A percentile compares a stretch with the other conserved stretches of the same genome.
phyloP scores from a whole-genome alignment of 768 basidiomycete species.

The Pulveroboletus frians region DNA sequence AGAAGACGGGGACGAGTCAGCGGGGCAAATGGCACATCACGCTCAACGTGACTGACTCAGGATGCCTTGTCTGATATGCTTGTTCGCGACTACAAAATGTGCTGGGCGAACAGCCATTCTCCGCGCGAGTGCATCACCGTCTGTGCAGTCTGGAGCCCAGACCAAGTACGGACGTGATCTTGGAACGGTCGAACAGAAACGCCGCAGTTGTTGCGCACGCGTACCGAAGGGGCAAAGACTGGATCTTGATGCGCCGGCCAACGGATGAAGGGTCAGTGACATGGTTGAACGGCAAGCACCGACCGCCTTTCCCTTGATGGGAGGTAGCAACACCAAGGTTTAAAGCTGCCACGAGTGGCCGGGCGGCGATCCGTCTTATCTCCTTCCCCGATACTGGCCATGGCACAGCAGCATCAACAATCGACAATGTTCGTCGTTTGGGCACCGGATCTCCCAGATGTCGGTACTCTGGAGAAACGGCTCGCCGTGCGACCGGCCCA shows the following conservation, averaged over 20 bases:
- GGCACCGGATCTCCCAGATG: constrained; percentile 60
- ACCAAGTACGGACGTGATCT: constrained; percentile 35
- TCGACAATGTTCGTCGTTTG: constrained; percentile 48
- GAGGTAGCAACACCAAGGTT: background rate
- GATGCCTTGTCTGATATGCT: constrained; percentile 38
- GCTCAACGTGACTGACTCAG: constrained; percentile 40
- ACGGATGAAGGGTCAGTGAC: background rate
- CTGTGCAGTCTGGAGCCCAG: constrained; percentile 63
- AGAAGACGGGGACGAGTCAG: constrained; percentile 3
- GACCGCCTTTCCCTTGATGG: background rate
- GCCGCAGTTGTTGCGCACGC: constrained; percentile 4
- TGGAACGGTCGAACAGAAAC: constrained; percentile 8
- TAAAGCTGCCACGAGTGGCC: constrained; percentile 6
- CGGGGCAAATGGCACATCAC: constrained; percentile 6
- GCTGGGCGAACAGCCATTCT: constrained; percentile 49
- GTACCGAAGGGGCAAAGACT: background rate
- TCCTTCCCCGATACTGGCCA: background rate
- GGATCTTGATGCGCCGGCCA: background rate
- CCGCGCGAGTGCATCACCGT: constrained; percentile 51
- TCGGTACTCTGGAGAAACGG: constrained; percentile 48
- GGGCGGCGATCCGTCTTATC: background rate
- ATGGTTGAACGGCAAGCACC: background rate
- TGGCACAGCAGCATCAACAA: constrained; percentile 11
- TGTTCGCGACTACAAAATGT: constrained; percentile 47
- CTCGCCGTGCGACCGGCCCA: constrained; percentile 50